Evolutionary conservation across 2,329 filamentous ascomycete genomes (phyloP), one percentile per base, ranked within the genome.

Genomic region (Ceratocystis papillata): DNA sequence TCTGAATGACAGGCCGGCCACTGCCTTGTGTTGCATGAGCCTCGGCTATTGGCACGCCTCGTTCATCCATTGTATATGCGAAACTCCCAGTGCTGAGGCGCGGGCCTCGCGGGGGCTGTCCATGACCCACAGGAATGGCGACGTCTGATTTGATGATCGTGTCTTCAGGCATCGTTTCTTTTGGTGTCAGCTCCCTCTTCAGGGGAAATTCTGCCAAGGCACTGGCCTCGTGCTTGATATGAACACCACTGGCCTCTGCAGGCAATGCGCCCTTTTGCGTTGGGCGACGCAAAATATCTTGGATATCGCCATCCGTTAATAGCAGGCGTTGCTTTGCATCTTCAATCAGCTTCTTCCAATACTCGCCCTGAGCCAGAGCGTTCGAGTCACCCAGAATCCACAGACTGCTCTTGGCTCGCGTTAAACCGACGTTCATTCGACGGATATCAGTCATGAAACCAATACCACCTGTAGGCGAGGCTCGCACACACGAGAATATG

Each of bases 361-460:
- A 96, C 72, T 94, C 85, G 68, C 94, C 94, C 73, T 95, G 88
- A 28, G 87, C 80, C 64, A 99, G 81, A 44, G 92, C 90, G 67
- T 87, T 82, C 0, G 94, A 94, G 75, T 97, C 95, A 70, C 94
- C 94, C 30, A 99, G 81, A 67, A 99, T 93, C 89, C 93, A 99
- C 8, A 99, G 81, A 44, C 93, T 96, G 8, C 90, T 96, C 75
- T 96, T 96, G 4, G 94, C 95, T 79, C 94, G 88, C 25, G 94
- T 99, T 68, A 99, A 80, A 78, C 94, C 94, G 72, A 99, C 94
- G 75, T 99, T 99, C 95, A 99, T 97, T 81, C 94, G 93, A 67
- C 94, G 86, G 73, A 99, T 96, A 74, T 99, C 94, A 65, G 90
- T 89, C 83, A 99, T 87, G 84, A 99, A 99, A 81, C 94, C 94